Conservation (phyloP, 106 monocot species). For the Dendrobium catenatum region DNA sequence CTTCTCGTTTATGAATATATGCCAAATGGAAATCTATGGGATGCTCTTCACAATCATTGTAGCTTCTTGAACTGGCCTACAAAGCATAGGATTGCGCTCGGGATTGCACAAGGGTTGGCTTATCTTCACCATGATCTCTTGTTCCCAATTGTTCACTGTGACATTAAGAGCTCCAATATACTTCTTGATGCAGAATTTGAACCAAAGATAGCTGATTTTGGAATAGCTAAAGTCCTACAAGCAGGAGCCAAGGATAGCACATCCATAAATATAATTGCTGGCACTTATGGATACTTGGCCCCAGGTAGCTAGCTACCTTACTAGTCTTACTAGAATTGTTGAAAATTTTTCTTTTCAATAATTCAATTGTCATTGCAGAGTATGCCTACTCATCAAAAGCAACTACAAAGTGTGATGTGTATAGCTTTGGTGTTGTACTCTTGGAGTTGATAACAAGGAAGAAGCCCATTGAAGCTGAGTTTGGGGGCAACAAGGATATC, state of each 20-base stretch:
- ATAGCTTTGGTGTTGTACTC: conserved; percentile 94
- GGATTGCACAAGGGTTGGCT: conserved; percentile 80
- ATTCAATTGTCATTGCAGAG: conserved; percentile 29
- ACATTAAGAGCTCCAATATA: conserved; percentile 86
- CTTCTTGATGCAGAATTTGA: conserved; percentile 82
- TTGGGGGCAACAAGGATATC: conserved; percentile 76
- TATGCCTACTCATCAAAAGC: conserved; percentile 86
- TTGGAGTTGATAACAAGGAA: conserved; percentile 88
- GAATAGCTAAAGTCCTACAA: conserved; percentile 86
- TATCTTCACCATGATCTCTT: conserved; percentile 88
- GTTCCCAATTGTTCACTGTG: conserved; percentile 79
- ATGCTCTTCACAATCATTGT: conserved; percentile 58
- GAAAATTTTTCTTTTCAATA: neutral
- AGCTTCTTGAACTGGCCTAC: conserved; percentile 67
- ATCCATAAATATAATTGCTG: conserved; percentile 55
- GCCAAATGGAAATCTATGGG: conserved; percentile 93
- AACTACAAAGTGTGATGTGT: conserved; percentile 91
- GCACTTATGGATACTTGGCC: conserved; percentile 87
- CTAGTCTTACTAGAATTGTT: neutral
- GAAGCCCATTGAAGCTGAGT: conserved; percentile 76
- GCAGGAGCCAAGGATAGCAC: conserved; percentile 36
- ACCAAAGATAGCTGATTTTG: conserved; percentile 94
- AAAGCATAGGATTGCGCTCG: conserved; percentile 68
- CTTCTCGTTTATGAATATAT: conserved; percentile 92
- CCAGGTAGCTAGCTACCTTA: conserved; percentile 43